Evolutionary conservation across 768 basidiomycete species (phyloP).

Genomic region (Tephrocybe sp.): DNA sequence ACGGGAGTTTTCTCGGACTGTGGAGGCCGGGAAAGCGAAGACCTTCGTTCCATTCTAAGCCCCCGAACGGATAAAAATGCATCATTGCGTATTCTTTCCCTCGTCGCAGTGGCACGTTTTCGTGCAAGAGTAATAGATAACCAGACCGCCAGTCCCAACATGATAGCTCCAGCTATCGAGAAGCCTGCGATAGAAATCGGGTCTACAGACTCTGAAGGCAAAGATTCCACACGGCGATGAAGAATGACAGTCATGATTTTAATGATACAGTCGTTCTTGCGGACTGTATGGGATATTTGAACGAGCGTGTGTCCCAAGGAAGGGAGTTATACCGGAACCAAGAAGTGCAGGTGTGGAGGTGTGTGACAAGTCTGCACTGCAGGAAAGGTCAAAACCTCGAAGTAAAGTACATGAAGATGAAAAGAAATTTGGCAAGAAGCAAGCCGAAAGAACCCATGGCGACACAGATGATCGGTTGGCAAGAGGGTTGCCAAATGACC

Average conservation of each 20-base stretch:
- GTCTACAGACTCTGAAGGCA: constrained; percentile 12
- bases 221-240: constrained; percentile 12
- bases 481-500: too few relatives aligned
- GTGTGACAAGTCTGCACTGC: too few relatives aligned
- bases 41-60: constrained; percentile 33
- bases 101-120: constrained; percentile 33
- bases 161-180: constrained; percentile 40
- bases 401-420: background rate
- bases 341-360: too few relatives aligned
- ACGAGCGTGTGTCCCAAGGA: constrained; percentile 6
- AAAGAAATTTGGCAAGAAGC: background rate
- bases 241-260: constrained; percentile 21
- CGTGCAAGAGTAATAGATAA: constrained; percentile 39
- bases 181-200: constrained; percentile 51
- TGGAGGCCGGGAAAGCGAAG: background rate
- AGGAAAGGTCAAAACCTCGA: too few relatives aligned
- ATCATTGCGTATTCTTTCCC: constrained; percentile 34
- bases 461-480: background rate
- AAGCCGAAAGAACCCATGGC: background rate
- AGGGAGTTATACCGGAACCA: constrained; percentile 7
- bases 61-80: constrained; percentile 51
- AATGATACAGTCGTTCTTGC: too few relatives aligned
- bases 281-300: too few relatives aligned
- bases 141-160: constrained; percentile 40
- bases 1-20: background rate